Evolutionary conservation across 2,329 filamentous ascomycete genomes (phyloP).

Genomic region (Fusarium burgessii): DNA sequence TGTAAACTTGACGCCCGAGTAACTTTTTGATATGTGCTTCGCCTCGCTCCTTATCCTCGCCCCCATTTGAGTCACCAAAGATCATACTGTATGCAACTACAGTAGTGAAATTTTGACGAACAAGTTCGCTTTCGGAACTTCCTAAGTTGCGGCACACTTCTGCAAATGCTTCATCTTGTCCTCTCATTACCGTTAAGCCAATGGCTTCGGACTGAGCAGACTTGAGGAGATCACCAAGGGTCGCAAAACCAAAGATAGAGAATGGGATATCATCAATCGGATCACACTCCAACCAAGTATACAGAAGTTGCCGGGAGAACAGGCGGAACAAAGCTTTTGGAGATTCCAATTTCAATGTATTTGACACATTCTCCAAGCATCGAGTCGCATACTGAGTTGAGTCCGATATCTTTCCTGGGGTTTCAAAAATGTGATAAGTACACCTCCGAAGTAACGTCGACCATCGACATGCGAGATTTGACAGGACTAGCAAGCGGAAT

Average conservation of each 20-base stretch:
- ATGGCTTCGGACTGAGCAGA: conserved; percentile 82
- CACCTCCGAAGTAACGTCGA: conserved; percentile 86
- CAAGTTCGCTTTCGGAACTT: conserved; percentile 65
- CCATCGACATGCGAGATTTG: conserved; percentile 84
- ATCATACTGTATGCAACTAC: conserved; percentile 86
- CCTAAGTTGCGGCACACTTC: conserved; percentile 71
- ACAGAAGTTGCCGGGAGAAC: conserved; percentile 89
- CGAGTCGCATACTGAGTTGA: conserved; percentile 77
- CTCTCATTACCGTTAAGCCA: conserved; percentile 85
- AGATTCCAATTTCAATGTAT: conserved; percentile 71
- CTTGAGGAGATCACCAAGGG: conserved; percentile 74
- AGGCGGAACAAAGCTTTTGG: conserved; percentile 81
- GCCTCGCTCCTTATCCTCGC: conserved; percentile 61
- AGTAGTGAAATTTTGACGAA: conserved; percentile 79
- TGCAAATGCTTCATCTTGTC: conserved; percentile 71
- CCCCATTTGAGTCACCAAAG: conserved; percentile 56
- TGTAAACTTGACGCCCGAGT: conserved; percentile 75
- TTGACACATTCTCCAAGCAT: conserved; percentile 76
- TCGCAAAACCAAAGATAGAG: conserved; percentile 83
- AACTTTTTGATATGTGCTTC: conserved; percentile 76
- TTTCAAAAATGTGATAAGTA: conserved; percentile 95
- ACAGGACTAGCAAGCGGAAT: conserved; percentile 80
- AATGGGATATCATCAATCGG: conserved; percentile 81
- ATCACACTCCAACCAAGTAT: conserved; percentile 84
- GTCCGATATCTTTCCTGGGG: conserved; percentile 76